Percentiles rank a stretch among this genome's conserved stretches.
These are phyloP conservation scores for Diaporthe australafricana DNA, from an alignment of 2,329 filamentous ascomycete species.

Conservation along the genomic window DNA sequence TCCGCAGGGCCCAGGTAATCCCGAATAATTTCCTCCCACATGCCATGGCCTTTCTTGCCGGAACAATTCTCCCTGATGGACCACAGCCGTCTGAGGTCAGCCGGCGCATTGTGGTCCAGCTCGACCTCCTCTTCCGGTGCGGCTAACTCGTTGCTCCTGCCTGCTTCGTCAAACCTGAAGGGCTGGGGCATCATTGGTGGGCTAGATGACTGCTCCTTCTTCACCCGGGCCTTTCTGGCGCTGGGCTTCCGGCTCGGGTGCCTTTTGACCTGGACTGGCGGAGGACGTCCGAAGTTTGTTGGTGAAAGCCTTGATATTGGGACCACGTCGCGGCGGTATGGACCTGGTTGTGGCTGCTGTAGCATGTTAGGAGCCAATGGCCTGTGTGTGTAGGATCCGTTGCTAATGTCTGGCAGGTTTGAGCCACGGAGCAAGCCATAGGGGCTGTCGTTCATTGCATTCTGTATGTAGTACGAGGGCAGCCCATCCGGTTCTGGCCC, in stretches of 20 bases:
- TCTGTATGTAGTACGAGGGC: slow-evolving; percentile 20
- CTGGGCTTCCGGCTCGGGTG: slow-evolving; percentile 30
- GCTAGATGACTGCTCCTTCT: slow-evolving; percentile 28
- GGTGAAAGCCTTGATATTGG: slow-evolving; percentile 30
- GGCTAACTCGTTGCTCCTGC: background rate
- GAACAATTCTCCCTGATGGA: slow-evolving; percentile 59
- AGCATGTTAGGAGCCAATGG: slow-evolving; percentile 26
- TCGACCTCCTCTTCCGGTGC: slow-evolving; percentile 39
- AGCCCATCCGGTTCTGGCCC: slow-evolving; percentile 33
- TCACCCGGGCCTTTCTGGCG: background rate
- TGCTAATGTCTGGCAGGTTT: slow-evolving; percentile 15
- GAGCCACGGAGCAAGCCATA: slow-evolving; percentile 7
- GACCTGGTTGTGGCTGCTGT: background rate
- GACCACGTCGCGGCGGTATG: slow-evolving; percentile 31
- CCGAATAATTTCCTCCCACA: slow-evolving; percentile 66
- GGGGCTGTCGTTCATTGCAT: background rate
- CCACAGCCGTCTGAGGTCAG: slow-evolving; percentile 62
- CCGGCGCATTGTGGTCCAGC: slow-evolving; percentile 58
- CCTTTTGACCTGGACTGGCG: slow-evolving; percentile 18
- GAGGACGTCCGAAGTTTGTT: slow-evolving; percentile 4
- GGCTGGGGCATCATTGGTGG: background rate
- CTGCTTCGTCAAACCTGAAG: background rate
- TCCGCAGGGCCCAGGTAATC: slow-evolving; percentile 56
- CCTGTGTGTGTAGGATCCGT: slow-evolving; percentile 32
- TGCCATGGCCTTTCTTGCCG: slow-evolving; percentile 64